phyloP scores from a whole-genome alignment of 495 filamentous ascomycete genomes.

The Hyaloscypha hepaticicola region DNA sequence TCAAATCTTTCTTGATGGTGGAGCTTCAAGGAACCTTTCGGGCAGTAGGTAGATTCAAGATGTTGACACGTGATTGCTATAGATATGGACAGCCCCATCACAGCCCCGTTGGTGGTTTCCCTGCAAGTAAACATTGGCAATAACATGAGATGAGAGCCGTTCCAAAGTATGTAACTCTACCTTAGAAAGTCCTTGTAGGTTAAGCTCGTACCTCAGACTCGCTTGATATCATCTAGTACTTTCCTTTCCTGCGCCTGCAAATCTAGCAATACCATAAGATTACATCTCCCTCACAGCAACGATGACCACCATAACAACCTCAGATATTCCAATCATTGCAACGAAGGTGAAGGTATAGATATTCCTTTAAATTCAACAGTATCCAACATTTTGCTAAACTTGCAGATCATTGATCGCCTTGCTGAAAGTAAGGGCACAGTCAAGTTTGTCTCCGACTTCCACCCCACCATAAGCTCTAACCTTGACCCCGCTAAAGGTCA shows the following conservation, averaged over 20 bases:
- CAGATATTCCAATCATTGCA: conserved; percentile 21
- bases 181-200: background rate
- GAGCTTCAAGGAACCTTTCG: too few species aligned
- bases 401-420: conserved; percentile 25
- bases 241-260: background rate
- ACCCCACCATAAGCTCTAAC: conserved; percentile 7
- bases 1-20: too few species aligned
- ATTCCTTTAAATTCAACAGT: background rate
- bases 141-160: background rate
- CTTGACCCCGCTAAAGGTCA: conserved; percentile 5
- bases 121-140: background rate
- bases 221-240: background rate
- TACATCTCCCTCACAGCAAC: conserved; percentile 8
- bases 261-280: background rate
- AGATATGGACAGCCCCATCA: background rate
- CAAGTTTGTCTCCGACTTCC: conserved; percentile 21
- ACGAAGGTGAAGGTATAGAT: conserved; percentile 26
- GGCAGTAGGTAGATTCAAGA: too few species aligned
- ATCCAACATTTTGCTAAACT: conserved; percentile 1
- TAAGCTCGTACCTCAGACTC: background rate
- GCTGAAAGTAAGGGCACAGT: conserved; percentile 25
- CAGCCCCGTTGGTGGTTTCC: background rate
- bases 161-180: background rate
- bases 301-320: conserved; percentile 35
- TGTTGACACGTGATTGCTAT: background rate